Base-by-base conservation (phyloP, 257 asterid species). In the Petrea volubilis region DNA sequence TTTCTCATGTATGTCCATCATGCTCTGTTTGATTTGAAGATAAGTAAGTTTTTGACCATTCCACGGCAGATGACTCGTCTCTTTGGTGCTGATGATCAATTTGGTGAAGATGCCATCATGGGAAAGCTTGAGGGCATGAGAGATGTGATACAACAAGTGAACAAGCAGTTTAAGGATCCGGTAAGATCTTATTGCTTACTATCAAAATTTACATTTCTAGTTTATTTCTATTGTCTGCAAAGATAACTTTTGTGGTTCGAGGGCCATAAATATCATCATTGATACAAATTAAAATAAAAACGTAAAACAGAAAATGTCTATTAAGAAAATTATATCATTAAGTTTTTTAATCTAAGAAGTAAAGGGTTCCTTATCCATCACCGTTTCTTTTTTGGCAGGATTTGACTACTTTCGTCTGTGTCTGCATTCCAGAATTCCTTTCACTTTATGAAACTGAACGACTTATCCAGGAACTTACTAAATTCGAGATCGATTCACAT, bases 71-170 rank as follows among this genome's bases (percentile, higher is more conserved):
- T 93, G 96, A 82, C 91, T 74, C 86, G 88, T 55, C 77, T 93
- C 50, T 79, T 93, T 68, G 98, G 98, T 25, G 73, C 74, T 24
- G 96, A 66, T 28, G 97, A 89, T 46, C 96, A 93, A 76, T 87
- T 91, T 69, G 91, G 83, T 60, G 97, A 88, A 82, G 98, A 90
- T 11, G 92, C 96, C 52, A 80, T 93, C 74, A 80, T 93, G 38
- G 96, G 96, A 36, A 93, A 77, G 92, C 94, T 93, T 43, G 98
- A 93, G 77, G 96, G 98, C 81, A 85, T 93, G 97, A 93, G 87
- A 86, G 96, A 89, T 43, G 78, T 93, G 81, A 86, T 93, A 82
- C 90, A 91, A 74, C 83, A 93, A 86, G 98, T 93, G 73, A 93
- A 91, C 86, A 79, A 78, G 77, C 98, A 93, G 86, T 93, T 93